Base-by-base conservation (phyloP, 768 basidiomycete species). In the Leccinum broughii region DNA sequence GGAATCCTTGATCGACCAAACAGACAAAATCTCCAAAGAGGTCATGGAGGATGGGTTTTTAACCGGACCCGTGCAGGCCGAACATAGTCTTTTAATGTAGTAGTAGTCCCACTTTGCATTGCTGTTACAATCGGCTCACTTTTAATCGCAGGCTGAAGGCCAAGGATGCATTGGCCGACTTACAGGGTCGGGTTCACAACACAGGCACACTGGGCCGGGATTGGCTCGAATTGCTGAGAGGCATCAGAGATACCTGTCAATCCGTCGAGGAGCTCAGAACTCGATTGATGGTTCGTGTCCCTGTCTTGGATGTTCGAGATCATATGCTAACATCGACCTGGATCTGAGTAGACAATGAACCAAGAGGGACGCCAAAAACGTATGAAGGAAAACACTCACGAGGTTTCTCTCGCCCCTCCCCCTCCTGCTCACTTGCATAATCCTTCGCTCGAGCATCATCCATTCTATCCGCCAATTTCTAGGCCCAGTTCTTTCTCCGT, bases 211-310 rank as follows among this genome's bases (percentile, higher is more conserved):
- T 6, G 15, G 6, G 37, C 37, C 0, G 14, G 1, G 15, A 14
- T 39, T 39, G 13, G 3, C 37, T 39, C 37, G 0, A 17, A 9
- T 41, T 41, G 15, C 17, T 17, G 39, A 39, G 17, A 17, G 39
- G 0, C 6, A 39, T 39, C 3, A 9, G 17, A 17, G 0, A 1
- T 17, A 1, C 8, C 3, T 17, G 0, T 9, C 39, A n/a, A 41
- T 41, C 3, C 17, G 3, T 41, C 39, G 13, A 41, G 39, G 0
- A 4, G 8, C 3, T 41, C 39, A 41, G 17, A 41, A 8, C 1
- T 41, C 39, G 17, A 17, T 1, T 41, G 8, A 41, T 2, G 39
- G 39, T 41, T 41, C 0, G 39, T 37, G 14, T 4, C 39, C 8
- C n/a, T 41, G 8, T 41, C 3, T 41, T 41, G 15, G 0, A 8